A percentile compares a stretch with the other conserved stretches of the same genome.
Conservation (phyloP, 2,329 filamentous ascomycete genomes). For the Clonostachys chloroleuca region DNA sequence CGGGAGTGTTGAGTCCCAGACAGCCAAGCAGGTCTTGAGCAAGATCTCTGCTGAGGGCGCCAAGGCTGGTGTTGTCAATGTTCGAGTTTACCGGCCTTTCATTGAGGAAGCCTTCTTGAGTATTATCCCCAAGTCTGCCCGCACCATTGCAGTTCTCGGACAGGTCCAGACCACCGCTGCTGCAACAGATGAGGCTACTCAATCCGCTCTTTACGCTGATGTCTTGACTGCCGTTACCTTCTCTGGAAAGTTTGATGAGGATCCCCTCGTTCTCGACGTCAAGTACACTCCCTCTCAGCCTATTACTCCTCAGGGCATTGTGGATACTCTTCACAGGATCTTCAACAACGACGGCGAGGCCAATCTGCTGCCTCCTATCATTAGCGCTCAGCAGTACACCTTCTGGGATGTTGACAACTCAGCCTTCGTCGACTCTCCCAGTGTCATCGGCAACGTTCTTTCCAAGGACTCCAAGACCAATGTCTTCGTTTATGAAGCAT, state of each 20-base stretch:
- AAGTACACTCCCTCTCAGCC: slow-evolving; percentile 76
- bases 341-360: slow-evolving; percentile 49
- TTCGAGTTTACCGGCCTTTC: slow-evolving; percentile 92
- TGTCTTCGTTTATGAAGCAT: slow-evolving; percentile 57
- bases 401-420: slow-evolving; percentile 92
- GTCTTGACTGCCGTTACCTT: slow-evolving; percentile 83
- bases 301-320: slow-evolving; percentile 51
- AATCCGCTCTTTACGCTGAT: slow-evolving; percentile 89
- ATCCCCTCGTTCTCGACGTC: slow-evolving; percentile 70
- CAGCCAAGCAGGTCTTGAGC: slow-evolving; percentile 75
- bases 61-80: slow-evolving; percentile 83
- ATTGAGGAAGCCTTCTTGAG: slow-evolving; percentile 90
- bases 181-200: slow-evolving; percentile 69
- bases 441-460: slow-evolving; percentile 51
- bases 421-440: slow-evolving; percentile 58
- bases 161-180: slow-evolving; percentile 74
- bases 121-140: slow-evolving; percentile 69
- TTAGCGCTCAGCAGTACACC: slow-evolving; percentile 74
- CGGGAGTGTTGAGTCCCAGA: slow-evolving; percentile 83
- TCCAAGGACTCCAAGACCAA: slow-evolving; percentile 69
- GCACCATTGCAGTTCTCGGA: slow-evolving; percentile 79
- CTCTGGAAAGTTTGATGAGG: slow-evolving; percentile 58
- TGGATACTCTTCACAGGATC: slow-evolving; percentile 43
- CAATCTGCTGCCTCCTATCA: slow-evolving; percentile 31
- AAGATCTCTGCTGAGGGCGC: slow-evolving; percentile 68